Conservation (phyloP, 768 basidiomycete genomes). For the Dioszegia hungarica region DNA sequence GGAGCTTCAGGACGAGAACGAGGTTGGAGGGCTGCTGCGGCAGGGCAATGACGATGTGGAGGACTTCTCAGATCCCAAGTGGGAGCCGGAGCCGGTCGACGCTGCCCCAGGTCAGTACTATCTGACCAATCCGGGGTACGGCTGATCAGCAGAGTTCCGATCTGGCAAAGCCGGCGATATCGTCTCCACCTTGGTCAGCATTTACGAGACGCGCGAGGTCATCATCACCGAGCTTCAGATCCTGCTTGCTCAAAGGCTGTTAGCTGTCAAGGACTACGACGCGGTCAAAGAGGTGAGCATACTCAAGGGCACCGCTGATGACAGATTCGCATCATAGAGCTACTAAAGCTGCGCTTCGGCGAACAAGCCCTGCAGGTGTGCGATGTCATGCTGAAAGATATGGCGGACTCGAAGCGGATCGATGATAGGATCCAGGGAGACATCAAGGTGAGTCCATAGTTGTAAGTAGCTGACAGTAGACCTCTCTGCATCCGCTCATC, state of each 20-base stretch:
- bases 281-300: constrained; percentile 61
- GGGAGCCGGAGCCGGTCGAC: constrained; percentile 94
- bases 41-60: constrained; percentile 64
- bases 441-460: constrained; percentile 54
- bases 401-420: constrained; percentile 86
- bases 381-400: constrained; percentile 96
- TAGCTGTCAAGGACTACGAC: constrained; percentile 74
- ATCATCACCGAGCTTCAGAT: constrained; percentile 95
- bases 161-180: constrained; percentile 87
- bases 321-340: constrained; percentile 86
- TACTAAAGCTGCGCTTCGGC: constrained; percentile 91
- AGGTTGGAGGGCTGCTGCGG: constrained; percentile 49
- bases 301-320: neutral
- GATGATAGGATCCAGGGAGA: constrained; percentile 82
- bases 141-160: constrained; percentile 65
- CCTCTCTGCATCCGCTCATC: constrained; percentile 76
- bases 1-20: constrained; percentile 79
- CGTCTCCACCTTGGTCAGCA: constrained; percentile 91
- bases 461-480: constrained; percentile 51
- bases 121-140: neutral
- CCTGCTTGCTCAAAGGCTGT: constrained; percentile 76
- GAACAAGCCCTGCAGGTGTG: constrained; percentile 88
- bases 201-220: constrained; percentile 93
- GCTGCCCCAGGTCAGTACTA: constrained; percentile 74
- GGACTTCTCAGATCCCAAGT: constrained; percentile 83